These are phyloP conservation scores for Narthecium ossifragum DNA, from an alignment of 106 monocot genomes.

Conservation along the genomic window DNA sequence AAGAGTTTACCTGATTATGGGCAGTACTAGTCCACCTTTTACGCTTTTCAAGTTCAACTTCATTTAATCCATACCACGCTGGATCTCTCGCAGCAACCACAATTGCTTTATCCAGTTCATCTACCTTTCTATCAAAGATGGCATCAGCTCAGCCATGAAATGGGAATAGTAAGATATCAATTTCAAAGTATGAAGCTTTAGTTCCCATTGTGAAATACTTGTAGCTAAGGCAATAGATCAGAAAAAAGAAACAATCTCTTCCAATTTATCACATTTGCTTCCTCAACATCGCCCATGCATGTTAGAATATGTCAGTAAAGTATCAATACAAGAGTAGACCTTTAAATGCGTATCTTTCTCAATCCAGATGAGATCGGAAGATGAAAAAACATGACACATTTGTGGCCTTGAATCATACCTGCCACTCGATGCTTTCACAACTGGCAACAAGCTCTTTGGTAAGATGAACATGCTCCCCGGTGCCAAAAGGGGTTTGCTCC, in stretches of 20 bases:
- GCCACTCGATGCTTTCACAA: conserved; percentile 60
- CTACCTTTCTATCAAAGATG: conserved; percentile 51
- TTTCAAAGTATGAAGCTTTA: background rate
- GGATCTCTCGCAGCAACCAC: conserved; percentile 85
- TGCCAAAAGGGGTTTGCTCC: conserved; percentile 25
- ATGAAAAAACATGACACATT: background rate
- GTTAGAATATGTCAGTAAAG: too few relatives aligned
- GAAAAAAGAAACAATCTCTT: too few relatives aligned
- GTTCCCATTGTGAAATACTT: too few relatives aligned
- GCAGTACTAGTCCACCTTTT: conserved; percentile 65
- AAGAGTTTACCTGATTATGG: conserved; percentile 51
- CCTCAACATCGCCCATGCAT: too few relatives aligned
- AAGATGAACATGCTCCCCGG: conserved; percentile 32
- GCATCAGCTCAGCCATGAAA: background rate
- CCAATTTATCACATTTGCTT: too few relatives aligned
- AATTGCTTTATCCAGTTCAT: conserved; percentile 83
- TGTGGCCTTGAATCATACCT: conserved; percentile 21
- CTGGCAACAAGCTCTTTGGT: conserved; percentile 41
- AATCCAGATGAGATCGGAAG: background rate
- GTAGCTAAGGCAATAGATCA: too few relatives aligned
- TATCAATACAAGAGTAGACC: too few relatives aligned
- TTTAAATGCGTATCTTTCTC: too few relatives aligned
- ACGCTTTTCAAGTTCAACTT: conserved; percentile 76
- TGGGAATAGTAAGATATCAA: background rate
- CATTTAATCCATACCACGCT: conserved; percentile 73